Percentiles rank a stretch among this genome's conserved stretches.
Evolutionary conservation across 108 stramenopile genomes (phyloP).

Genomic region (Craspedostauros australis): DNA sequence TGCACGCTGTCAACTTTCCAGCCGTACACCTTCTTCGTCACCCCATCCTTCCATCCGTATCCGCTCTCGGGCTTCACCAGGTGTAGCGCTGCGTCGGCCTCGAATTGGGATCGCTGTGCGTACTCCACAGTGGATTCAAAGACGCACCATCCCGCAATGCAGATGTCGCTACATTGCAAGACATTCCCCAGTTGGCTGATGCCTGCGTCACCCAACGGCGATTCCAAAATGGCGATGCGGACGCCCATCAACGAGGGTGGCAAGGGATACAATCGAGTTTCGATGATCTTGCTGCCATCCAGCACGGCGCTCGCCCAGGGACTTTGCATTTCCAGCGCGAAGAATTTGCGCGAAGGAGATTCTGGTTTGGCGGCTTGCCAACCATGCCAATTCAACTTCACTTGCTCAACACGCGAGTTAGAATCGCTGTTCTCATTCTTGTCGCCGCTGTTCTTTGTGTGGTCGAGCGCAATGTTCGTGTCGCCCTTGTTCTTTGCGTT

Average conservation of each 20-base stretch:
- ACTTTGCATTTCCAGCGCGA: constrained; percentile 73
- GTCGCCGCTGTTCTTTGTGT: too few relatives aligned
- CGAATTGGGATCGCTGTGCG: constrained; percentile 27
- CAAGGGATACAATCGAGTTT: constrained; percentile 58
- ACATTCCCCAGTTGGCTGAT: constrained; percentile 38
- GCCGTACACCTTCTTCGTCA: constrained; percentile 35
- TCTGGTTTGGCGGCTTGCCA: too few relatives aligned
- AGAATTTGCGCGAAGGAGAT: too few relatives aligned
- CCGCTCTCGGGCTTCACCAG: constrained; percentile 44
- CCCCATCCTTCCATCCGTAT: constrained; percentile 64
- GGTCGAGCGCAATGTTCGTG: too few relatives aligned
- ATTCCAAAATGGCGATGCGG: constrained; percentile 51
- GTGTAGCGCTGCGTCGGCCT: constrained; percentile 46
- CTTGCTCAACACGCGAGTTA: too few relatives aligned
- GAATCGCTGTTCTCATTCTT: too few relatives aligned
- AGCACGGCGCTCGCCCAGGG: constrained; percentile 55
- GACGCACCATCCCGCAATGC: constrained; percentile 48
- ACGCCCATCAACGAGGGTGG: constrained; percentile 48
- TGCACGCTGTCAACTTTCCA: constrained; percentile 54
- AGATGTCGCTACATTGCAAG: constrained; percentile 4
- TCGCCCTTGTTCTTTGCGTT: too few relatives aligned
- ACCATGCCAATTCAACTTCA: too few relatives aligned
- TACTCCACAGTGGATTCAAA: constrained; percentile 42
- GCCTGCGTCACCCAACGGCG: constrained; percentile 37
- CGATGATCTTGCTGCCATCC: constrained; percentile 55